Evolutionary conservation across 2,329 filamentous ascomycete genomes (phyloP).

Genomic region (Cercospora sojina): DNA sequence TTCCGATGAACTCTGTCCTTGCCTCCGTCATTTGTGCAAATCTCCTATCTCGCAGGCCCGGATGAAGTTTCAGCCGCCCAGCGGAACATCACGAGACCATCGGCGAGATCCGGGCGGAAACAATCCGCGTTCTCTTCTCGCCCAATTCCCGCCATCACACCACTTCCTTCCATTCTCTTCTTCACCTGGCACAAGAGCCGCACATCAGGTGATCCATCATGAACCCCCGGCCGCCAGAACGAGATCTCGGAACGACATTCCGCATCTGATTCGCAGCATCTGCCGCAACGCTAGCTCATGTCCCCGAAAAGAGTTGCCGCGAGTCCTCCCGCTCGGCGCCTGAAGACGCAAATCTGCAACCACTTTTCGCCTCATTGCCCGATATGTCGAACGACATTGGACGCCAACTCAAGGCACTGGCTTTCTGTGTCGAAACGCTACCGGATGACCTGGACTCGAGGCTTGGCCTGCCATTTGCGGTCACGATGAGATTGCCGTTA

Average conservation of each 20-base stretch:
- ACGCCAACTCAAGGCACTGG: neutral
- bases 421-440: neutral
- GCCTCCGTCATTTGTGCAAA: neutral
- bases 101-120: neutral
- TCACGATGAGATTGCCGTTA: neutral
- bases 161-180: neutral
- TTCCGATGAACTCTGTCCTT: neutral
- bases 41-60: neutral
- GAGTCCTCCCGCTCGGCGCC: slow-evolving; percentile 3
- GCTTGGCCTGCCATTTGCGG: neutral
- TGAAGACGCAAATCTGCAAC: neutral
- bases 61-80: neutral
- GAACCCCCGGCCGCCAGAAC: neutral
- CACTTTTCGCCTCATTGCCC: neutral
- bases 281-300: neutral
- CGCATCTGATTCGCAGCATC: neutral
- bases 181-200: neutral
- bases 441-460: neutral
- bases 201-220: neutral
- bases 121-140: neutral
- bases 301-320: slow-evolving; percentile 3
- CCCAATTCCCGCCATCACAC: neutral
- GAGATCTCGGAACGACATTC: neutral
- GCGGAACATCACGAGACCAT: neutral
- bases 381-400: neutral